phyloP scores from a whole-genome alignment of 805 yeast genomes.

The Saturnispora serradocipensis region DNA sequence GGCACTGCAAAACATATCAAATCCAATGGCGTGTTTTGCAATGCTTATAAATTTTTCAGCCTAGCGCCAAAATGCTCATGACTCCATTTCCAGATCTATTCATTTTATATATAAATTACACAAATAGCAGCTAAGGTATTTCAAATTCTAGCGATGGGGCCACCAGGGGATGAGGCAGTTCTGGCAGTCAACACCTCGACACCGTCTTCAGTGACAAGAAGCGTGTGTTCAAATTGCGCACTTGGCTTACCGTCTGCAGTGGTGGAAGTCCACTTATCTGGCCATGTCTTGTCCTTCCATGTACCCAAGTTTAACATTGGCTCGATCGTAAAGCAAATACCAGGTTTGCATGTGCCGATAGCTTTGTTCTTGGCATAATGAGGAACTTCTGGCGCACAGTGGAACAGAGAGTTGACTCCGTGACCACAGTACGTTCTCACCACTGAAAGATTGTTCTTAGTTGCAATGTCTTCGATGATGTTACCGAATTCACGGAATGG shows the following conservation, averaged over 20 bases:
- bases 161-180: constrained; percentile 79
- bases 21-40: neutral
- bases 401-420: constrained; percentile 82
- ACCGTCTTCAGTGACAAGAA: constrained; percentile 88
- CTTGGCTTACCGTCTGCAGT: constrained; percentile 84
- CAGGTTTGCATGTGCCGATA: constrained; percentile 88
- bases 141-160: constrained; percentile 49
- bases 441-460: constrained; percentile 68
- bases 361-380: constrained; percentile 93
- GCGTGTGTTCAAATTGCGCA: constrained; percentile 94
- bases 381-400: constrained; percentile 85
- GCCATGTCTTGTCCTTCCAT: constrained; percentile 81
- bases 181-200: constrained; percentile 85
- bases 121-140: neutral
- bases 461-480: constrained; percentile 80
- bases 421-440: constrained; percentile 91
- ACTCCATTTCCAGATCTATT: neutral
- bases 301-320: constrained; percentile 92
- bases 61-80: neutral
- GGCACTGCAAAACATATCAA: neutral
- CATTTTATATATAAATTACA: neutral
- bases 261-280: constrained; percentile 93
- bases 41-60: neutral
- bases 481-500: constrained; percentile 83
- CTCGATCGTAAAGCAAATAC: constrained; percentile 94